These are phyloP conservation scores for Flaveria trinervia DNA, from an alignment of 129 eudicot genomes.

Conservation along the genomic window DNA sequence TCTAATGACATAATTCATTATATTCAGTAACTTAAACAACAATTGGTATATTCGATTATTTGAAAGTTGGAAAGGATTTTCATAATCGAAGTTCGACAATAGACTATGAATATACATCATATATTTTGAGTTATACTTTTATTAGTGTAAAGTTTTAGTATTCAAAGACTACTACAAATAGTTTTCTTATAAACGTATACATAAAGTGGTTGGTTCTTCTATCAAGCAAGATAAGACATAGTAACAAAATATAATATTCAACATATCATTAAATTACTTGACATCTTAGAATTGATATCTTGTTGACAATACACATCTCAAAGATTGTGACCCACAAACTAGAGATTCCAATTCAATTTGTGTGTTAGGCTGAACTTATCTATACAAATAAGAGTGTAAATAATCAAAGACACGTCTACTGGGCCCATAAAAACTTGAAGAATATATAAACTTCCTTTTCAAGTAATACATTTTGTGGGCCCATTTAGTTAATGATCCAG, in stretches of 20 bases:
- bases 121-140: too few relatives aligned
- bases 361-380: conserved; percentile 13
- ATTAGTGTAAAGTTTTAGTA: too few relatives aligned
- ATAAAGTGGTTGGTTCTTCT: neutral
- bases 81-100: too few relatives aligned
- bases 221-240: conserved; percentile 19
- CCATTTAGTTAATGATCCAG: conserved; percentile 38
- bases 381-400: neutral
- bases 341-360: conserved; percentile 9
- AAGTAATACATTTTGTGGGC: conserved; percentile 20
- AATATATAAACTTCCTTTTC: neutral
- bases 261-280: conserved; percentile 22
- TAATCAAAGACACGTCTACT: neutral
- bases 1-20: too few relatives aligned
- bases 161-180: too few relatives aligned
- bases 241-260: conserved; percentile 15
- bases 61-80: too few relatives aligned
- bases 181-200: too few relatives aligned
- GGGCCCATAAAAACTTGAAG: conserved; percentile 1
- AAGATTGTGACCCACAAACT: conserved; percentile 24
- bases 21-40: too few relatives aligned
- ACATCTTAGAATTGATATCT: conserved; percentile 30
- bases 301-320: conserved; percentile 1
- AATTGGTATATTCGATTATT: too few relatives aligned
- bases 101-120: too few relatives aligned